Base-by-base conservation (phyloP, 2,329 filamentous ascomycete genomes). In the Colletotrichum lentis region DNA sequence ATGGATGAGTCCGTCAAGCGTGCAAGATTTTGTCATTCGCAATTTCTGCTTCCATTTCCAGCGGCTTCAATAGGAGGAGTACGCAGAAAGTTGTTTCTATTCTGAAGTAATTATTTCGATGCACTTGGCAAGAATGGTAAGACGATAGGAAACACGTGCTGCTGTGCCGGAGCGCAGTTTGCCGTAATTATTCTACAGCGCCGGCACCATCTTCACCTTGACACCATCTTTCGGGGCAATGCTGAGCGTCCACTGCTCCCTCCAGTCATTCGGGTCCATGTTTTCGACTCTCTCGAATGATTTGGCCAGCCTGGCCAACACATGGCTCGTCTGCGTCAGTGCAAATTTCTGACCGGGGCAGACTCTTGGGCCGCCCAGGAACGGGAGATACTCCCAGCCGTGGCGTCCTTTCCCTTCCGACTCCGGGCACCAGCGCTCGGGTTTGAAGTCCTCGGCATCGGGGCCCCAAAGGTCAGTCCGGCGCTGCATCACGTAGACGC, bases 311-410 rank as follows among this genome's bases (percentile, higher is more conserved):
- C 47, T 50, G 5, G 47, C 47, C 47, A 50, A 8, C 20, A 50
- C 24, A 16, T 50, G 47, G 5, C 76, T 74, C 63, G 79, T 73
- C 70, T 80, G 77, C 20, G 78, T 77, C 35, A 78, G 71, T 16
- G 79, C 79, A 55, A 82, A 80, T 70, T 83, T 76, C 71, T 82
- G 81, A 46, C 80, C 78, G 20, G 80, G 72, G 69, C 83, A 84
- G 50, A 80, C 80, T 18, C 81, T 76, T 1, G 80, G 80, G 0
- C 81, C 82, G 5, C 79, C 80, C 47, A 80, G 80, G 67, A 83
- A 84, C 0, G 80, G 79, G 1, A 83, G 64, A 67, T 80, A 83
- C 54, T 79, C 79, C 76, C 78, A 82, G 12, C 76, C 47, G 16
- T 50, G 22, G 20, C 47, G 22, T 31, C 47, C 47, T 22, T 50